These are phyloP conservation scores for Phytopythium mirpurense DNA, from an alignment of 352 stramenopile species.

Conservation along the genomic window DNA sequence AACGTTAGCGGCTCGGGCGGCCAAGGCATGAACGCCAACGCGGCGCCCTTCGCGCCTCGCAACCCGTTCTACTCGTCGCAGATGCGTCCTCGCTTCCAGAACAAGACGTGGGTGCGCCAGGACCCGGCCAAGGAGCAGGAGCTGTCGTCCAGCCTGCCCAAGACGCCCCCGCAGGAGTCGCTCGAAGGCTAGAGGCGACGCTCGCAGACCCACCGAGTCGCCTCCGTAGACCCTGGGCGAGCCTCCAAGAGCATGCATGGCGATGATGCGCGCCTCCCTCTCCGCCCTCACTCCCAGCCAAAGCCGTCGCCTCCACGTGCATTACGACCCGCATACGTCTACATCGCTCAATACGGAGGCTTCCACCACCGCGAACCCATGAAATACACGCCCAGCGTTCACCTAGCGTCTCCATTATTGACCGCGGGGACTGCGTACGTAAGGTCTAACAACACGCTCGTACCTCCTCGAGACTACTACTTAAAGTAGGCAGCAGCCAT, in stretches of 20 bases:
- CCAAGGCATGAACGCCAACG: slow-evolving; percentile 22
- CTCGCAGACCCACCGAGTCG: not conserved
- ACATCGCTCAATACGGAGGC: not conserved
- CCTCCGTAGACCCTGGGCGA: too few species aligned
- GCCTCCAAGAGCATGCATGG: too few species aligned
- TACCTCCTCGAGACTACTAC: too few species aligned
- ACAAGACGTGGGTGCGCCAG: slow-evolving; percentile 83
- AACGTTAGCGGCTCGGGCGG: slow-evolving; percentile 2
- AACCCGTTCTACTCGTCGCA: slow-evolving; percentile 67
- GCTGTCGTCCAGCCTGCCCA: slow-evolving; percentile 64
- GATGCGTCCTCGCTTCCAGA: slow-evolving; percentile 82
- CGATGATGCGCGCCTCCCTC: not conserved
- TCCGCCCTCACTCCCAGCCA: not conserved
- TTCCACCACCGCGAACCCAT: not conserved
- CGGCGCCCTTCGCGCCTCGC: slow-evolving; percentile 38
- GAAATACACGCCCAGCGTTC: not conserved
- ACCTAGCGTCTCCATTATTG: not conserved
- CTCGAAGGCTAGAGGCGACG: slow-evolving; percentile 16
- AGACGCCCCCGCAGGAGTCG: slow-evolving; percentile 62
- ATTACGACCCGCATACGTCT: not conserved
- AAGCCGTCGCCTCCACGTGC: not conserved
- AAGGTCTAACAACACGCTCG: too few species aligned
- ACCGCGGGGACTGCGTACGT: too few species aligned
- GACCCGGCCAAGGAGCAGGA: slow-evolving; percentile 70
- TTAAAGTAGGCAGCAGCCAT: too few species aligned